phyloP scores from a whole-genome alignment of 352 stramenopile genomes.

The Pythium coloratum region DNA sequence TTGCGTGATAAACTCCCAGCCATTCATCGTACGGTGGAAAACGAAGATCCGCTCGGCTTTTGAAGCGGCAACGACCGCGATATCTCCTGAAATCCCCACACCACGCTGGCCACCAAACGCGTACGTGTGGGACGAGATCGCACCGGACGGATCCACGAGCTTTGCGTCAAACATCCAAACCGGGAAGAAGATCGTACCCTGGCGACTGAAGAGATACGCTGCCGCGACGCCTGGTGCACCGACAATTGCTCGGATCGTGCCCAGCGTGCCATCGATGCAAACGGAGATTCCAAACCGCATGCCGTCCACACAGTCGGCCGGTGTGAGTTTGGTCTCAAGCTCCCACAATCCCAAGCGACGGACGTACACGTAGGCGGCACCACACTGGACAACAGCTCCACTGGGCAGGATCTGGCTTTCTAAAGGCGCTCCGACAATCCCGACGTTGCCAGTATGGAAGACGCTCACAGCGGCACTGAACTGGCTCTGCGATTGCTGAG shows the following conservation, averaged over 20 bases:
- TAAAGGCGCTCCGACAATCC: constrained; percentile 61
- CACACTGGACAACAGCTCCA: constrained; percentile 39
- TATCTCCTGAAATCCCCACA: constrained; percentile 82
- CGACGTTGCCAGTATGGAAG: constrained; percentile 61
- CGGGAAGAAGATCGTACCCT: constrained; percentile 16
- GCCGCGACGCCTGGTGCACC: constrained; percentile 57
- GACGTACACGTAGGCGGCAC: constrained; percentile 70
- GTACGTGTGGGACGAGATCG: constrained; percentile 44
- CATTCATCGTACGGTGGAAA: constrained; percentile 53
- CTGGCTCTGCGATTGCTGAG: constrained; percentile 37
- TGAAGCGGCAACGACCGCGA: constrained; percentile 89
- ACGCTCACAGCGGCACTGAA: constrained; percentile 64
- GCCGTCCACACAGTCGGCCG: constrained; percentile 39
- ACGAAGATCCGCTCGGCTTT: constrained; percentile 67
- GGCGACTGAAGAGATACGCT: constrained; percentile 51
- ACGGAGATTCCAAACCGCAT: constrained; percentile 73
- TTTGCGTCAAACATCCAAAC: constrained; percentile 51
- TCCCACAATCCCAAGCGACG: constrained; percentile 69
- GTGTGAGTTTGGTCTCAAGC: constrained; percentile 50
- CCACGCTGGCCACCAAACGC: constrained; percentile 66
- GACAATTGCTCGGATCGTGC: constrained; percentile 58
- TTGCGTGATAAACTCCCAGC: constrained; percentile 54
- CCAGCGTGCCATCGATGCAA: constrained; percentile 66
- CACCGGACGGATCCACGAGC: constrained; percentile 38
- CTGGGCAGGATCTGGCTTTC: constrained; percentile 33